Base-by-base conservation (phyloP, 2,329 filamentous ascomycete species). In the Alternaria dauci region DNA sequence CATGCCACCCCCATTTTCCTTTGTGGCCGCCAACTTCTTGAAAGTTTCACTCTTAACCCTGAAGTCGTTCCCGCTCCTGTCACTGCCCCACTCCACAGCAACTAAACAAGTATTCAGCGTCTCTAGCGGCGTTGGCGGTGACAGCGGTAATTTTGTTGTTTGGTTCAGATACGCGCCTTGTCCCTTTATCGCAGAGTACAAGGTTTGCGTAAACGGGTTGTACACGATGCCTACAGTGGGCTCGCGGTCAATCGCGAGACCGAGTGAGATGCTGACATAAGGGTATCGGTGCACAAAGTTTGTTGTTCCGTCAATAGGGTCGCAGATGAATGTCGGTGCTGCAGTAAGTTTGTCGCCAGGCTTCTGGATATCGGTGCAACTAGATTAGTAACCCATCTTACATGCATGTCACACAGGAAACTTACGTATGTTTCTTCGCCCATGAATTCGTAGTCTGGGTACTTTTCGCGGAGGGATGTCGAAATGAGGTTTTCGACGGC, bases 251-350 rank as follows among this genome's bases (percentile, higher is more conserved):
- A 93, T 79, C 43, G 89, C 85, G 58, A 94, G 84, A 46, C 91
- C 91, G 34, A 94, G 87, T 11, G 90, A 92, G 79, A 94, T 89
- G 80, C 88, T 91, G 63, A 91, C 90, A 70, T 88, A 85, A 65
- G 87, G 90, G 79, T 92, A 90, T 20, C 85, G 86, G 79, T 94
- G 91, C 47, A 94, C 86, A 73, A 94, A 93, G 83, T 94, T 94
- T 52, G 89, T 92, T 7, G 87, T 93, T 72, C 90, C 91, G 79
- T 94, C 91, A 69, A 94, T 93, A 44, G 91, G 91, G 76, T 94
- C 91, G 67, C 91, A 89, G 72, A 94, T 86, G 79, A 94, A 94
- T 43, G 91, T 94, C 2, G 91, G 91, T 16, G 84, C 84, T 30
- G 83, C 77, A 0, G 87, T 89, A 47, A 94, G 82, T n/a, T 72